These are phyloP conservation scores for Raffaelea deltoideospora DNA, from an alignment of 2,329 filamentous ascomycete species.

Conservation along the genomic window DNA sequence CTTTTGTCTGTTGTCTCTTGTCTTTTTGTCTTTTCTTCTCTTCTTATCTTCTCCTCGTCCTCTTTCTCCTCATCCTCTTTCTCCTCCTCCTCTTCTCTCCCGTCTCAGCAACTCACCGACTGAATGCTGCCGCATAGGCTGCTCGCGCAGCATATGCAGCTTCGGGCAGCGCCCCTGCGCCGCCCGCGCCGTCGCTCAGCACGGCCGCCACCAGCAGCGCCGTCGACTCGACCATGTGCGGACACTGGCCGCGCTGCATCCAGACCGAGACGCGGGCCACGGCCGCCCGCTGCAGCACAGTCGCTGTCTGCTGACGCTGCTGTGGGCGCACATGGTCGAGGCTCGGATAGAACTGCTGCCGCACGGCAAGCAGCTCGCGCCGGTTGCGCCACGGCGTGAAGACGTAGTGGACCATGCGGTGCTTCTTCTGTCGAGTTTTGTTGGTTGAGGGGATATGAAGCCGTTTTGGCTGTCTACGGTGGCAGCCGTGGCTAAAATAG, in stretches of 20 bases:
- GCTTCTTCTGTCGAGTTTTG: neutral
- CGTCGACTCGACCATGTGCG: conserved; percentile 67
- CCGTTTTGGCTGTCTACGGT: too few relatives aligned
- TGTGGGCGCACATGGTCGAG: conserved; percentile 2
- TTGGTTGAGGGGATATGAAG: too few relatives aligned
- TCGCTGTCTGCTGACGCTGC: too few relatives aligned
- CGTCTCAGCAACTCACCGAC: conserved; percentile 48
- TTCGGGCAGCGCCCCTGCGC: conserved; percentile 5
- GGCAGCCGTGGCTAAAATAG: too few relatives aligned
- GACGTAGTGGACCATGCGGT: conserved; percentile 50
- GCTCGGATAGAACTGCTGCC: conserved; percentile 45
- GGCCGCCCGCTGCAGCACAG: conserved; percentile 28
- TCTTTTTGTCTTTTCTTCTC: too few relatives aligned
- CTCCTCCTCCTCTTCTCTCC: neutral
- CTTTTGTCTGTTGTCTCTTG: too few relatives aligned
- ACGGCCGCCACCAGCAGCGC: conserved; percentile 42
- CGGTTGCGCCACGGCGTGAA: conserved; percentile 60
- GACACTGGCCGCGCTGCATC: conserved; percentile 60
- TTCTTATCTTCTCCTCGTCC: too few relatives aligned
- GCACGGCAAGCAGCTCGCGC: conserved; percentile 49
- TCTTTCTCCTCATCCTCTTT: too few relatives aligned
- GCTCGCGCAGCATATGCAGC: conserved; percentile 12
- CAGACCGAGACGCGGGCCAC: conserved; percentile 49
- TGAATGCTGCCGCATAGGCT: conserved; percentile 53
- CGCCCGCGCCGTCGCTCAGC: neutral